Evolutionary conservation across 192 early-diverging fungal species (phyloP).

Genomic region (Podila minutissima): DNA sequence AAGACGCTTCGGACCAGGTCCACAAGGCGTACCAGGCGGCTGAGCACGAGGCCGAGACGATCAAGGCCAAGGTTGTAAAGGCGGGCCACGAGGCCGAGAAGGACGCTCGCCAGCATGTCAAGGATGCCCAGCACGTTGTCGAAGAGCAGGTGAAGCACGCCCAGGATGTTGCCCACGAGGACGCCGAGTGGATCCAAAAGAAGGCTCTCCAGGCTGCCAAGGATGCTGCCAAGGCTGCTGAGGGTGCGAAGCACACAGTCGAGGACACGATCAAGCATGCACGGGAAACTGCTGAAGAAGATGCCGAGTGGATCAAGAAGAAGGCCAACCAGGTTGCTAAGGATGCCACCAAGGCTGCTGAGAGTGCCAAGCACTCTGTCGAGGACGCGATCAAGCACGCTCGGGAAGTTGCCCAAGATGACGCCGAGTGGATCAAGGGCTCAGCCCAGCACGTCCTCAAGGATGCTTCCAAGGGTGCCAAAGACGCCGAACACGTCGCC

Average conservation of each 20-base stretch:
- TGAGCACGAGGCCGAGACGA: constrained; percentile 6
- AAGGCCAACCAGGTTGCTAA: constrained; percentile 3
- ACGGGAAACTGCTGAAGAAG: not conserved
- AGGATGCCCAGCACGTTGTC: constrained; percentile 10
- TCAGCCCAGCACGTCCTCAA: not conserved
- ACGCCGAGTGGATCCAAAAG: not conserved
- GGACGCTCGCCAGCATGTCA: not conserved
- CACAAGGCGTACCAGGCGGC: constrained; percentile 22
- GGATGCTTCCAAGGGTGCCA: constrained; percentile 7
- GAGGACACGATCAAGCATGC: not conserved
- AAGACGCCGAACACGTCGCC: constrained; percentile 6
- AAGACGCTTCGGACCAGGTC: constrained; percentile 11
- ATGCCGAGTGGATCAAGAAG: not conserved
- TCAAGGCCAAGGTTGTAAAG: constrained; percentile 21
- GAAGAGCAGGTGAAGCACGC: not conserved
- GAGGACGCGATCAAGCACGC: not conserved
- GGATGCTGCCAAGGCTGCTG: not conserved
- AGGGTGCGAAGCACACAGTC: not conserved
- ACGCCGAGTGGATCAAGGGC: constrained; percentile 2
- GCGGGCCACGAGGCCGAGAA: constrained; percentile 3
- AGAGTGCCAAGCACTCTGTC: not conserved
- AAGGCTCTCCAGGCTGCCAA: constrained; percentile 6
- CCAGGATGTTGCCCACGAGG: not conserved
- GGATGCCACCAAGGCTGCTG: not conserved
- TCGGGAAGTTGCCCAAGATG: constrained; percentile 1